These are phyloP conservation scores for Aspergillus udagawae DNA, from an alignment of 2,329 filamentous ascomycete species.

Conservation along the genomic window DNA sequence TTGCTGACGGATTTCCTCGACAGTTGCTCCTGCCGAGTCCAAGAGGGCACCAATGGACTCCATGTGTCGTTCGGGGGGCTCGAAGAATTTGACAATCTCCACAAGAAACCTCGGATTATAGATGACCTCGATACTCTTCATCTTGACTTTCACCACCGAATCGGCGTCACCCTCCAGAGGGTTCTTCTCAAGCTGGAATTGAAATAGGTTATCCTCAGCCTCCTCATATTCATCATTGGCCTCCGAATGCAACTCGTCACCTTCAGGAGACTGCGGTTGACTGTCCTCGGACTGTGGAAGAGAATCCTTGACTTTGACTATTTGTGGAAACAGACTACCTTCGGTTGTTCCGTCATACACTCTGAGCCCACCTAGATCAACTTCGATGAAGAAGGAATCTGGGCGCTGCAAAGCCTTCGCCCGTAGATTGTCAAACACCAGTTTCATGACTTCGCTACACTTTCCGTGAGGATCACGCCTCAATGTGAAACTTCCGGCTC, in stretches of 20 bases:
- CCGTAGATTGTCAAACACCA: slow-evolving; percentile 93
- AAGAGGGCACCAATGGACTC: slow-evolving; percentile 94
- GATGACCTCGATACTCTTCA: slow-evolving; percentile 94
- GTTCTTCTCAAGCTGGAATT: slow-evolving; percentile 89
- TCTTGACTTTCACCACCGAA: slow-evolving; percentile 79
- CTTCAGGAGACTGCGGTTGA: slow-evolving; percentile 22
- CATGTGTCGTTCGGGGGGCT: slow-evolving; percentile 94
- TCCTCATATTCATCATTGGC: slow-evolving; percentile 41
- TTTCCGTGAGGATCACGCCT: slow-evolving; percentile 79
- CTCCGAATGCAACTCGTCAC: slow-evolving; percentile 36
- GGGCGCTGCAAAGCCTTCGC: slow-evolving; percentile 85
- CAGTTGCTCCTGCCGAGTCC: slow-evolving; percentile 91
- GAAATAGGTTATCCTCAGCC: slow-evolving; percentile 77
- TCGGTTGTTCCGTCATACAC: slow-evolving; percentile 95
- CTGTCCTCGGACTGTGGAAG: slow-evolving; percentile 52
- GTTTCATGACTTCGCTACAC: slow-evolving; percentile 73
- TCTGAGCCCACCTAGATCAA: slow-evolving; percentile 87
- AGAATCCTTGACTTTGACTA: slow-evolving; percentile 90
- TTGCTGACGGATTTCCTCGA: slow-evolving; percentile 91
- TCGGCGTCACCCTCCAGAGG: slow-evolving; percentile 91
- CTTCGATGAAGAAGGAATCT: slow-evolving; percentile 82
- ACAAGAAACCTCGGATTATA: slow-evolving; percentile 95
- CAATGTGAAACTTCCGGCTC: slow-evolving; percentile 92
- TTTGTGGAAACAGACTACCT: slow-evolving; percentile 87
- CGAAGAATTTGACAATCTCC: slow-evolving; percentile 90